These are phyloP conservation scores for Blastobotrys capitulatus DNA, from an alignment of 1,139 yeast species.

Conservation along the genomic window DNA sequence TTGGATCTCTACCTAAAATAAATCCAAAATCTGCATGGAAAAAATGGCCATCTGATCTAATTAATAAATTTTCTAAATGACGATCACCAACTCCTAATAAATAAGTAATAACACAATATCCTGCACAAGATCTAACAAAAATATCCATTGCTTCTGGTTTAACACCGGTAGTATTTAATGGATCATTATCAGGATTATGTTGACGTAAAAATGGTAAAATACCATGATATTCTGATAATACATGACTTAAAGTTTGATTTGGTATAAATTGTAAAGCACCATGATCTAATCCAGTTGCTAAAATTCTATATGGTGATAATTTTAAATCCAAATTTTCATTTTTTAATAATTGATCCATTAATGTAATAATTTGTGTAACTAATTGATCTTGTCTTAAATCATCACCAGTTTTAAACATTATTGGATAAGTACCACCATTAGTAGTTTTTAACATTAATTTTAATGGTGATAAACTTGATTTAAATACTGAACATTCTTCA, in stretches of 20 bases:
- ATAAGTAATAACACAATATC: constrained; percentile 95
- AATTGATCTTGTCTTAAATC: constrained; percentile 95
- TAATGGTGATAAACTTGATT: constrained; percentile 83
- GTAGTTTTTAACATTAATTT: constrained; percentile 71
- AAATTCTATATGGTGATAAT: constrained; percentile 81
- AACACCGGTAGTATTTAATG: constrained; percentile 49
- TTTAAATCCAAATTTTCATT: constrained; percentile 87
- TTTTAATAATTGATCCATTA: constrained; percentile 85
- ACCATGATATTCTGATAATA: constrained; percentile 62
- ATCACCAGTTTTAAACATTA: constrained; percentile 95
- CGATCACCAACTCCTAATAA: constrained; percentile 95
- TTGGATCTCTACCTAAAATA: constrained; percentile 93
- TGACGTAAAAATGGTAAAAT: constrained; percentile 64
- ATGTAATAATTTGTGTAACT: constrained; percentile 81
- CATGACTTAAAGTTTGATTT: constrained; percentile 82
- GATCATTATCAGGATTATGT: constrained; percentile 51
- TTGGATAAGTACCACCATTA: constrained; percentile 55
- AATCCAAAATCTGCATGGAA: constrained; percentile 98
- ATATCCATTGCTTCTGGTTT: constrained; percentile 80
- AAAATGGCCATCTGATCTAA: constrained; percentile 69
- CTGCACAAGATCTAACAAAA: constrained; percentile 93
- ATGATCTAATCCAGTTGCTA: constrained; percentile 86
- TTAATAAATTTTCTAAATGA: constrained; percentile 82
- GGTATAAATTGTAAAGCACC: constrained; percentile 93
- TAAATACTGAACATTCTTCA: constrained; percentile 78